phyloP scores from a whole-genome alignment of 352 stramenopile species.

The Pythium graminicola region DNA sequence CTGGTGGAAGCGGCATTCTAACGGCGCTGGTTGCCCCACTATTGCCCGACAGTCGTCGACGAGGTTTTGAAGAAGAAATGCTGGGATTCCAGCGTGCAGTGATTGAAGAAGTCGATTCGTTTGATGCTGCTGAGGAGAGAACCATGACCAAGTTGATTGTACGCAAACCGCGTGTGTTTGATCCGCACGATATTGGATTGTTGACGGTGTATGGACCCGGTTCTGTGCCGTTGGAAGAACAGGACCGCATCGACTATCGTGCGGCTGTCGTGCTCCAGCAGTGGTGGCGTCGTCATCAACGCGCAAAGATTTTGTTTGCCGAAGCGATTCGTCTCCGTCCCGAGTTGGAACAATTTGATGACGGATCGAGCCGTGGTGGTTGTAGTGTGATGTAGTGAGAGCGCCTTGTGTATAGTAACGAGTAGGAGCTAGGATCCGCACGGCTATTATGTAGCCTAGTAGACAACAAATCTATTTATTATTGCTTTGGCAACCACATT shows the following conservation, averaged over 20 bases:
- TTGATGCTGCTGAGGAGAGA: slow-evolving; percentile 79
- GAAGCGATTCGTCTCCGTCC: slow-evolving; percentile 62
- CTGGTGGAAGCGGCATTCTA: slow-evolving; percentile 67
- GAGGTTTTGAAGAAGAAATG: slow-evolving; percentile 79
- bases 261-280: slow-evolving; percentile 73
- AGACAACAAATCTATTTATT: not conserved
- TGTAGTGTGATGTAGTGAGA: slow-evolving; percentile 26
- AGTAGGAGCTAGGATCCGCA: too few species aligned
- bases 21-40: slow-evolving; percentile 64
- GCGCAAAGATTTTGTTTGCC: slow-evolving; percentile 48
- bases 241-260: slow-evolving; percentile 80
- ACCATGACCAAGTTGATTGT: slow-evolving; percentile 86
- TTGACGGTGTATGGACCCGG: slow-evolving; percentile 78
- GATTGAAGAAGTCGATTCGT: slow-evolving; percentile 83
- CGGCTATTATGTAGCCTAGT: too few species aligned
- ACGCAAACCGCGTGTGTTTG: slow-evolving; percentile 75
- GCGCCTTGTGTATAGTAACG: slow-evolving; percentile 16
- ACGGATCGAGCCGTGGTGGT: slow-evolving; percentile 3
- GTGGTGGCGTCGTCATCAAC: slow-evolving; percentile 74
- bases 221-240: slow-evolving; percentile 84
- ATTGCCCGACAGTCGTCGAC: slow-evolving; percentile 62
- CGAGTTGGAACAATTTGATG: slow-evolving; percentile 7
- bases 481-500: too few species aligned
- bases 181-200: slow-evolving; percentile 63
- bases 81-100: slow-evolving; percentile 80